Percentiles rank a stretch among this genome's conserved stretches.
Conservation (phyloP, 345 rosid species). For the Linum usitatissimum region DNA sequence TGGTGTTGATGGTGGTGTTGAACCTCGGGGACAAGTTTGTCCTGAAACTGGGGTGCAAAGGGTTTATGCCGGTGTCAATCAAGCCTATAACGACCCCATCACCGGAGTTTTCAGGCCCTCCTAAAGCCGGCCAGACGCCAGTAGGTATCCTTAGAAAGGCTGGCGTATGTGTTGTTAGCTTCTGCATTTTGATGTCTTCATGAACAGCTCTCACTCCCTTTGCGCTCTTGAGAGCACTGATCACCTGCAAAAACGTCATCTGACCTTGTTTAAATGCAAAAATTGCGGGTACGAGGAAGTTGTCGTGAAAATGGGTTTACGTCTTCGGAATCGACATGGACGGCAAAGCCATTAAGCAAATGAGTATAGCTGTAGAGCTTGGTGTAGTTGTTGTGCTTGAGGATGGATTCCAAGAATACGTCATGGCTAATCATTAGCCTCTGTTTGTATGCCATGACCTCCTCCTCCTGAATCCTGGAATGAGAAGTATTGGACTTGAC, state of each 20-base stretch:
- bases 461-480: constrained; percentile 10
- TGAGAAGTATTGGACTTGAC: constrained; percentile 12
- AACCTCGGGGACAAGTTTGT: constrained; percentile 5
- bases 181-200: constrained; percentile 35
- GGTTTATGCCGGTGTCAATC: constrained; percentile 40
- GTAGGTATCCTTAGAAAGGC: constrained; percentile 31
- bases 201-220: constrained; percentile 26
- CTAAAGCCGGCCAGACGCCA: constrained; percentile 29
- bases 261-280: too few relatives aligned
- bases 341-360: constrained; percentile 35
- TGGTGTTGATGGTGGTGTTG: background rate
- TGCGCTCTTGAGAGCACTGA: constrained; percentile 19
- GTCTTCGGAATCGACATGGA: constrained; percentile 29
- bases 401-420: constrained; percentile 1
- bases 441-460: background rate
- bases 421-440: background rate
- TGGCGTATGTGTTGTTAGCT: constrained; percentile 35
- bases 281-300: background rate
- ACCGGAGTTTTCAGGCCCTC: constrained; percentile 27
- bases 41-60: constrained; percentile 36
- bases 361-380: constrained; percentile 42
- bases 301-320: constrained; percentile 9
- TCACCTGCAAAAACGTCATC: constrained; percentile 23
- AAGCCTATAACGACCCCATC: constrained; percentile 42
- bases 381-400: constrained; percentile 13